phyloP scores from a whole-genome alignment of 2,329 filamentous ascomycete genomes.

The Botryosphaeria dothidea region DNA sequence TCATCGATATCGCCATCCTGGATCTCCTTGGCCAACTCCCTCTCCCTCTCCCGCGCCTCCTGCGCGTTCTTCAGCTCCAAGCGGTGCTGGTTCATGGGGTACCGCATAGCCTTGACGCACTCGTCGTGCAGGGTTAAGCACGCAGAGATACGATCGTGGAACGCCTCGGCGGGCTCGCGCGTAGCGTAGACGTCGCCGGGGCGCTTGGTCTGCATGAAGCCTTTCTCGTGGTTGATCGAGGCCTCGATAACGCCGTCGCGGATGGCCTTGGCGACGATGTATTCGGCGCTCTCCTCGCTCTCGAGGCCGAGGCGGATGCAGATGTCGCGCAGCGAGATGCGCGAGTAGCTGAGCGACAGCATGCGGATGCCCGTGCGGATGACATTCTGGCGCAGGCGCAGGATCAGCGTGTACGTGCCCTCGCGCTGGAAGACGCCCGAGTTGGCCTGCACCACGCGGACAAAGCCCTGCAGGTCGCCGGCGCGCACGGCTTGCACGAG shows the following conservation, averaged over 20 bases:
- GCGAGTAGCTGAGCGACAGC: conserved; percentile 97
- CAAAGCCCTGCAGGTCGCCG: conserved; percentile 92
- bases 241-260: conserved; percentile 93
- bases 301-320: conserved; percentile 92
- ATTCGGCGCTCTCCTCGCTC: conserved; percentile 96
- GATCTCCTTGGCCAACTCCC: conserved; percentile 98
- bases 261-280: conserved; percentile 98
- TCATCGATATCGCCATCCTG: conserved; percentile 96
- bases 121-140: conserved; percentile 93
- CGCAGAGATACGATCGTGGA: conserved; percentile 93
- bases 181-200: conserved; percentile 94
- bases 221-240: conserved; percentile 82
- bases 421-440: conserved; percentile 86
- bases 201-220: conserved; percentile 97
- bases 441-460: conserved; percentile 80
- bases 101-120: conserved; percentile 99
- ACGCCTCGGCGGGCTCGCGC: conserved; percentile 91
- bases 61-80: conserved; percentile 97
- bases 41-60: conserved; percentile 93
- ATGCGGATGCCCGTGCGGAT: conserved; percentile 99
- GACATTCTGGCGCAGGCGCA: conserved; percentile 94
- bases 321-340: conserved; percentile 95
- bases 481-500: conserved; percentile 94
- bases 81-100: conserved; percentile 98
- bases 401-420: conserved; percentile 91